Conservation (phyloP, 2,329 filamentous ascomycete genomes). For the Colletotrichum tropicale region DNA sequence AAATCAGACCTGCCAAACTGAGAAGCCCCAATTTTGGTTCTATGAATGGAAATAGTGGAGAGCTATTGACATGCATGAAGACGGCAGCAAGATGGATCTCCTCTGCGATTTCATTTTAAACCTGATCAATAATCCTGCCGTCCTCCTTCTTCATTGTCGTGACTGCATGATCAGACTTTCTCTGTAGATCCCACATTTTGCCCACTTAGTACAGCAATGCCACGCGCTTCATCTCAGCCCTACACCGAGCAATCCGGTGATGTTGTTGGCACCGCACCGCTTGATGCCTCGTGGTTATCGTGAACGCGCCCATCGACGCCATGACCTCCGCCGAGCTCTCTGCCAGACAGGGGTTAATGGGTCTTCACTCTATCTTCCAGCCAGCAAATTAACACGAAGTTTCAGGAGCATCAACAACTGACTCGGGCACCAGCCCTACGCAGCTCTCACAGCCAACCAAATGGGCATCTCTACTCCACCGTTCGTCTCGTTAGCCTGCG, state of each 20-base stretch:
- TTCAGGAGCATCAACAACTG: background rate
- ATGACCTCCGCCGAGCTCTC: background rate
- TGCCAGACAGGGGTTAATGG: background rate
- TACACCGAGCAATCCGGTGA: background rate
- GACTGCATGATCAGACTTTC: background rate
- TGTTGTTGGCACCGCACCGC: background rate
- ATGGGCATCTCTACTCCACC: background rate
- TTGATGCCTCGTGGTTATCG: background rate
- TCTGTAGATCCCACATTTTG: background rate
- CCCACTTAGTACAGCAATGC: background rate
- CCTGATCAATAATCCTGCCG: background rate
- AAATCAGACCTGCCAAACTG: background rate
- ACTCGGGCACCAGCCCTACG: background rate
- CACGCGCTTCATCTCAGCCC: background rate
- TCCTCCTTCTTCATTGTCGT: background rate
- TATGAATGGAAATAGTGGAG: background rate
- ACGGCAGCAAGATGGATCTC: background rate
- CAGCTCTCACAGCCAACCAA: background rate
- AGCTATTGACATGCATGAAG: background rate
- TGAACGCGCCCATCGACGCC: background rate
- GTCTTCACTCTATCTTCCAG: background rate
- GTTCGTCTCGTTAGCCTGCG: background rate
- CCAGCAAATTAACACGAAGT: background rate
- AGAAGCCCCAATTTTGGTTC: background rate
- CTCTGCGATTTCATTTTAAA: background rate